Evolutionary conservation across 805 yeast genomes (phyloP).

Genomic region (Kodamaea neixiangensis): DNA sequence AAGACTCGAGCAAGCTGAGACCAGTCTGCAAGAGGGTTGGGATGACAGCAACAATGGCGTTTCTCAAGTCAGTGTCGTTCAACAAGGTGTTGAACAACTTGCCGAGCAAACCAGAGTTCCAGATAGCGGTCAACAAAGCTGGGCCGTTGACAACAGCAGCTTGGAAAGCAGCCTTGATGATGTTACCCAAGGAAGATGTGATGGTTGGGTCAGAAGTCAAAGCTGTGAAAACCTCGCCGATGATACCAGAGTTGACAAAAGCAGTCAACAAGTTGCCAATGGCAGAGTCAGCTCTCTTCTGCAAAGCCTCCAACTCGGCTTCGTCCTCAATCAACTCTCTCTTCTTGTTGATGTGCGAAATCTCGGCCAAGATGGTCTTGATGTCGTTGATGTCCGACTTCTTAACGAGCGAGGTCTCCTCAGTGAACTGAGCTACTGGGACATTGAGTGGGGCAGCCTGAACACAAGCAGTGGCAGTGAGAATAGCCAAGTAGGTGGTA

Average conservation of each 20-base stretch:
- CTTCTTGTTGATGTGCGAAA: slow-evolving; percentile 36
- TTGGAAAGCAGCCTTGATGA: slow-evolving; percentile 33
- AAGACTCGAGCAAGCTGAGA: slow-evolving; percentile 25
- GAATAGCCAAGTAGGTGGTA: slow-evolving; percentile 40
- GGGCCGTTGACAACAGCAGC: slow-evolving; percentile 42
- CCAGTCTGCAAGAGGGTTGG: slow-evolving; percentile 36
- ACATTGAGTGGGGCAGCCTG: slow-evolving; percentile 32
- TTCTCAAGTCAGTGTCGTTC: slow-evolving; percentile 35
- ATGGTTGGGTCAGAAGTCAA: slow-evolving; percentile 36
- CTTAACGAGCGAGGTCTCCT: slow-evolving; percentile 27
- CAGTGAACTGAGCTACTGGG: slow-evolving; percentile 20
- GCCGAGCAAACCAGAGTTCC: slow-evolving; percentile 42
- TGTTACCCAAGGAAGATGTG: slow-evolving; percentile 23
- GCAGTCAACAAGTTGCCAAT: slow-evolving; percentile 39
- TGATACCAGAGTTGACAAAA: slow-evolving; percentile 39
- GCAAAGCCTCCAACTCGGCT: slow-evolving; percentile 27
- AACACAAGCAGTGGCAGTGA: slow-evolving; percentile 39
- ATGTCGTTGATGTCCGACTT: slow-evolving; percentile 38
- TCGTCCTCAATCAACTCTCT: slow-evolving; percentile 35
- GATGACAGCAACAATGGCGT: slow-evolving; percentile 35
- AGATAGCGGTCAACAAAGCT: slow-evolving; percentile 40
- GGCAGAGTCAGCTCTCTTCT: slow-evolving; percentile 38
- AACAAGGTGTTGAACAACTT: slow-evolving; percentile 31
- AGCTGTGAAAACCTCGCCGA: slow-evolving; percentile 35
- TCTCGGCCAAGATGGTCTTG: slow-evolving; percentile 33